These are phyloP conservation scores for Lyophyllum semitale DNA, from an alignment of 768 basidiomycete species.

Conservation along the genomic window DNA sequence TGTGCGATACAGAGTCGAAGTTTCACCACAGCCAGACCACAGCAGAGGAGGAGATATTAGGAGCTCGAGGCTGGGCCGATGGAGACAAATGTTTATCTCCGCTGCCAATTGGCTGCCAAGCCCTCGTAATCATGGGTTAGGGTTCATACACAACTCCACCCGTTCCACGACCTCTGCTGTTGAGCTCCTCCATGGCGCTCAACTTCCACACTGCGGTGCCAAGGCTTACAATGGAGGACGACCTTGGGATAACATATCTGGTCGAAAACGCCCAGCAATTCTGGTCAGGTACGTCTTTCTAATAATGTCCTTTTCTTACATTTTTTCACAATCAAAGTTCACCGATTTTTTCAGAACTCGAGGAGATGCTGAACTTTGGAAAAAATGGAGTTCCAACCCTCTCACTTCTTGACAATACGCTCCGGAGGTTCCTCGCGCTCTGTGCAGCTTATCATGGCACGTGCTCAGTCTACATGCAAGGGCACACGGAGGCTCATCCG, in stretches of 20 bases:
- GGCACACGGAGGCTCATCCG: no score
- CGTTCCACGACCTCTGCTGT: neutral
- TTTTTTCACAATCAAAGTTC: neutral
- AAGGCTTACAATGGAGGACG: constrained; percentile 56
- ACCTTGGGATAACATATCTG: constrained; percentile 79
- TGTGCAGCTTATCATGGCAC: constrained; percentile 87
- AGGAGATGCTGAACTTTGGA: constrained; percentile 75
- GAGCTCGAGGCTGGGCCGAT: no score
- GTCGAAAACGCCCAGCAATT: constrained; percentile 86
- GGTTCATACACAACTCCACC: neutral
- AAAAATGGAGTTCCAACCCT: constrained; percentile 65
- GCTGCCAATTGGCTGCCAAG: no score
- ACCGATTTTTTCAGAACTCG: constrained; percentile 63
- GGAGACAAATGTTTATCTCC: no score
- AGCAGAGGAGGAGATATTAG: no score
- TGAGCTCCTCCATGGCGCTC: constrained; percentile 24
- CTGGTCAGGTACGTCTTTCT: constrained; percentile 84
- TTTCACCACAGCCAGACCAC: no score
- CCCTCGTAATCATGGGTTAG: no score
- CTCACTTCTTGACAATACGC: constrained; percentile 72
- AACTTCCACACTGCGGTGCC: constrained; percentile 25
- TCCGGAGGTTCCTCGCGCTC: constrained; percentile 75
- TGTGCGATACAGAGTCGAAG: no score
- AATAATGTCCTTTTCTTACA: constrained; percentile 1
- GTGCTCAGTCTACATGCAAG: constrained; percentile 21